Evolutionary conservation across 148 eudicot genomes (phyloP), one percentile per base, ranked within the genome.

Genomic region (Dianthus caryophyllus): DNA sequence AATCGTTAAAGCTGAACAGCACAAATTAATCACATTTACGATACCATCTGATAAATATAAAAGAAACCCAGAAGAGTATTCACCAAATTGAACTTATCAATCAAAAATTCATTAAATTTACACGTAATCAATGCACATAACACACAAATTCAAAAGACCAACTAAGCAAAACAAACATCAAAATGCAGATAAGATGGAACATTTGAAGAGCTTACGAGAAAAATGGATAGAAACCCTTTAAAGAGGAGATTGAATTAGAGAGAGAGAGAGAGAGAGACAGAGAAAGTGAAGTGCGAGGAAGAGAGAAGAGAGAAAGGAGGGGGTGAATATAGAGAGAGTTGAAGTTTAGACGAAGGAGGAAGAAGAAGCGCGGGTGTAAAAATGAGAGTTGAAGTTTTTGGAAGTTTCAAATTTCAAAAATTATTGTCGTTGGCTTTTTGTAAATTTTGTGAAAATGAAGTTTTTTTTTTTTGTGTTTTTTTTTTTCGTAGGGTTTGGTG

Each of bases 191-290:
- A 46, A 57, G n/a, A 9, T 39, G 2, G 20, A 58, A 2, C 5
- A 15, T n/a, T n/a, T n/a, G n/a, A n/a, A n/a, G n/a, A n/a, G 65
- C 68, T 51, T 62, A 74, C 77, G 57, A 16, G 54, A 20, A 24
- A 22, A 25, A 2, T 44, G 8, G 48, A 44, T 44, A 1, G 2
- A 16, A 44, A 8, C 1, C 12, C 13, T 47, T 6, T 5, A 9
- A 16, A n/a, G n/a, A n/a, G n/a, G n/a, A n/a, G n/a, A n/a, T n/a
- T n/a, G n/a, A n/a, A n/a, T n/a, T n/a, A n/a, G n/a, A n/a, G n/a
- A n/a, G n/a, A n/a, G n/a, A n/a, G n/a, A n/a, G n/a, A n/a, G n/a
- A n/a, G n/a, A n/a, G n/a, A n/a, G n/a, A n/a, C n/a, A n/a, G n/a
- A n/a, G n/a, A n/a, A n/a, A n/a, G n/a, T n/a, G n/a, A n/a, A n/a